Base-by-base conservation (phyloP, 2,329 filamentous ascomycete species). In the Monilinia laxa region DNA sequence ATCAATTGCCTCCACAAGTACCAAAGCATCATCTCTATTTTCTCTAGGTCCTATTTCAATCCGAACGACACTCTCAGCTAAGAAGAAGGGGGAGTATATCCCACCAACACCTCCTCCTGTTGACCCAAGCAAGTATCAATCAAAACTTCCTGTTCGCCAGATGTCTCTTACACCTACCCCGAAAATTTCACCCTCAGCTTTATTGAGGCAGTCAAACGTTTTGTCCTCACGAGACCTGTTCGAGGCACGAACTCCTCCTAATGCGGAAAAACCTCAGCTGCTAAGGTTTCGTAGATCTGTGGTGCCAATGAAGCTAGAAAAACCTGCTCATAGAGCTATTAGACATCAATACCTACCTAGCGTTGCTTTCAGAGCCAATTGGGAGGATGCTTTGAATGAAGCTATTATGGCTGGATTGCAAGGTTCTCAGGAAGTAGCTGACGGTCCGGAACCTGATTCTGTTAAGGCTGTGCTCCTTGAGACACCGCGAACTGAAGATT, bases 1-100 rank as follows among this genome's bases (percentile, higher is more conserved):
- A 12, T 77, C 75, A 1, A 56, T 77, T 31, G 72, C 68, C 55
- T 76, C 75, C 38, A 73, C 70, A 3, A 76, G 74, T 68, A 76
- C 74, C 4, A 75, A 75, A 64, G 75, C 75, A 52, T 77, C 75
- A 7, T 75, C 74, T 6, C 35, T 75, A 11, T 72, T 62, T 49
- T 42, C 16, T 42, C 35, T 51, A 16, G 58, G 14, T 20, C n/a
- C 58, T 23, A 14, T 60, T 25, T 59, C 64, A 10, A 71, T 68
- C 68, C 66, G 60, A 54, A 65, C 68, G 12, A 40, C 57, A 23
- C 71, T 69, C 35, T 69, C 67, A 11, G 55, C 67, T 45, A 72
- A 69, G 40, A 72, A 70, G 38, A 49, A 64, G 23, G 40, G 20
- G 9, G 62, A 49, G 6, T 20, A 47, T n/a, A 57, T 49, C 12